Evolutionary conservation across 148 eudicot species (phyloP).

Genomic region (Spergularia bocconei): DNA sequence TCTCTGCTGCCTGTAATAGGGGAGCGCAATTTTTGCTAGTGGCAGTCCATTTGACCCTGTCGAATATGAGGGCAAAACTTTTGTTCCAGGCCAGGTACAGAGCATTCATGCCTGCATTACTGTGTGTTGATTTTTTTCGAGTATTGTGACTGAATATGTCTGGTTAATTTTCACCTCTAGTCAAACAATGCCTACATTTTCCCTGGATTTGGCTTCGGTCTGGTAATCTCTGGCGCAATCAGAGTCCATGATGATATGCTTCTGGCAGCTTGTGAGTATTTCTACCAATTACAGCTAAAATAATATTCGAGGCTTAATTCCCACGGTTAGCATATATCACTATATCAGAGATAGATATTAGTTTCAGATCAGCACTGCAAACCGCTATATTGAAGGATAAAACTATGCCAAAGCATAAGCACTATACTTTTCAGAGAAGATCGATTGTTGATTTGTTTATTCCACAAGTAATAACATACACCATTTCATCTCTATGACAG

Average conservation of each 20-base stretch:
- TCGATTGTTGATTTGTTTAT: background rate
- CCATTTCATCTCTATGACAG: constrained; percentile 30
- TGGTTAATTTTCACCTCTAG: constrained; percentile 31
- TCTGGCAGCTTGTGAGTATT: constrained; percentile 77
- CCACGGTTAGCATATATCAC: background rate
- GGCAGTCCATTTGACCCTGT: constrained; percentile 93
- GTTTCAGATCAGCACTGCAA: too few species aligned
- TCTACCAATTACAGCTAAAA: background rate
- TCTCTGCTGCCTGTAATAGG: constrained; percentile 34
- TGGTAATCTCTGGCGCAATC: constrained; percentile 92
- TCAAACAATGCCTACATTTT: constrained; percentile 93
- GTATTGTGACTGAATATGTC: background rate
- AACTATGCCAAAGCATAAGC: too few species aligned
- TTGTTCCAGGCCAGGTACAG: constrained; percentile 82
- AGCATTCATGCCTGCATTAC: background rate
- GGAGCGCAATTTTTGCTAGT: constrained; percentile 82
- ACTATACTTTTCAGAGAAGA: too few species aligned
- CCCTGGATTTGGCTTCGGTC: constrained; percentile 88
- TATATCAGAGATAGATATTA: too few species aligned
- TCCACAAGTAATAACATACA: background rate
- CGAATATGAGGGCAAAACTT: constrained; percentile 62
- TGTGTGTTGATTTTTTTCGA: background rate
- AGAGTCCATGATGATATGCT: constrained; percentile 88
- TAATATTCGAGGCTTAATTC: background rate
- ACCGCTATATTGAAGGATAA: too few species aligned